Base-by-base conservation (phyloP, 495 filamentous ascomycete species). In the Tuber borchii region DNA sequence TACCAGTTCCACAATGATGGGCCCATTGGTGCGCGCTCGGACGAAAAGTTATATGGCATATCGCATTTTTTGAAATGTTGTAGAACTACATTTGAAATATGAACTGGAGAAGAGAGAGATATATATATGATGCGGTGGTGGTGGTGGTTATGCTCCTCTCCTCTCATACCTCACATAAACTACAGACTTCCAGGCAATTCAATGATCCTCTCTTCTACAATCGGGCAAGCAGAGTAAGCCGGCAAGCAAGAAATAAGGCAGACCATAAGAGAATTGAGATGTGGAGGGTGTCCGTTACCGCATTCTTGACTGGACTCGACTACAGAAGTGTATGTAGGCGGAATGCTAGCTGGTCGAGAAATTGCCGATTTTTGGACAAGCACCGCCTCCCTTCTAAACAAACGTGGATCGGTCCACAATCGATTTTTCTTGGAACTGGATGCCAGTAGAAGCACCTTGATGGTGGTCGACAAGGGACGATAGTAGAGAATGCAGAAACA, bases 331-430 rank as follows among this genome's bases (percentile, higher is more conserved):
- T 40, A 46, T 70, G 70, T 69, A 42, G 56, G 76, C 56, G 76
- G 37, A 69, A 46, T 79, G 26, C 70, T 48, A 74, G 48, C 51
- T 72, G 70, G 76, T 39, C 56, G 56, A 40, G 48, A 39, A 34
- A 69, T 71, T 75, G 72, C 42, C 71, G 65, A 78, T 71, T 78
- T 40, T 71, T 45, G 34, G 73, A 19, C 34, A 75, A 75, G 73
- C 65, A 69, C 68, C 51, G 12, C 22, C 51, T 26, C 22, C 71
- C 73, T 26, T 42, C 72, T 70, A 34, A 75, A 78, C 56, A 75
- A 42, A 40, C 70, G 7, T 48, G 70, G 73, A 79, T 71, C 73
- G 73, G 79, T 79, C 72, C 48, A 77, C 44, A 78, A 72, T 74
- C 48, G 48, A 44, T 72, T 61, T 70, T 69, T 65, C n/a, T 74